Evolutionary conservation across 1,284 basidiomycete genomes (phyloP).

Genomic region (Heterobasidion annosum): DNA sequence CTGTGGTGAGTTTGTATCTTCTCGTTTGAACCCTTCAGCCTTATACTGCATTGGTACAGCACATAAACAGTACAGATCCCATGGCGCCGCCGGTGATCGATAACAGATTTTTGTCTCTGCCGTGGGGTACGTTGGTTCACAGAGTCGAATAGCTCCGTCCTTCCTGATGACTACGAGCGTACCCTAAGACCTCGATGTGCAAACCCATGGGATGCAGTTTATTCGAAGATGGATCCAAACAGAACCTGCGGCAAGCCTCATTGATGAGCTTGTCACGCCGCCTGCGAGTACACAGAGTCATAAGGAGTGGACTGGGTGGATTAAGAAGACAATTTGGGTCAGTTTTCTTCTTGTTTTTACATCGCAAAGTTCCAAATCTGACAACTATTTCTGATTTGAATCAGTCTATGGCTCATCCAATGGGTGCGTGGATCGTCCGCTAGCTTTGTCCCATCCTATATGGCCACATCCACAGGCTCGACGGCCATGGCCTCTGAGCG

Average conservation of each 20-base stretch:
- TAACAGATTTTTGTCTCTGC: constrained; percentile 3
- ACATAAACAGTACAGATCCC: constrained; percentile 10
- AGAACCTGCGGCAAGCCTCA: constrained; percentile 5
- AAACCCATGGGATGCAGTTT: constrained; percentile 8
- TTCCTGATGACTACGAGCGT: too few relatives aligned
- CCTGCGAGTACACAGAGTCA: constrained; percentile 1
- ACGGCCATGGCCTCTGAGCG: constrained; percentile 11
- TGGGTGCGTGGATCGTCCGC: constrained; percentile 4
- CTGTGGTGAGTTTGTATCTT: constrained; percentile 5
- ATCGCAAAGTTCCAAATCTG: not conserved
- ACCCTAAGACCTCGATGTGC: constrained; percentile 7
- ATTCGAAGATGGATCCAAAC: constrained; percentile 9
- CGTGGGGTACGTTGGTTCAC: constrained; percentile 6
- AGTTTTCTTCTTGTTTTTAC: not conserved
- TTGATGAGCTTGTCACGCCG: constrained; percentile 9
- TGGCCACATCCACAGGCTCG: not conserved
- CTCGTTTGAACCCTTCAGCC: too few relatives aligned
- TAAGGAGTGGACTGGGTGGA: constrained; percentile 7
- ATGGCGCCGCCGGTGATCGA: constrained; percentile 8
- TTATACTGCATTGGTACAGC: constrained; percentile 1
- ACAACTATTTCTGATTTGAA: not conserved
- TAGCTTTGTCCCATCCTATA: not conserved
- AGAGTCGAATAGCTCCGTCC: not conserved
- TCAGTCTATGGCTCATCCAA: constrained; percentile 11
- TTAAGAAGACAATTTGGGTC: constrained; percentile 3